A percentile compares a stretch with the other conserved stretches of the same genome.
Evolutionary conservation across 192 early-diverging fungal genomes (phyloP).

Genomic region (Diversispora eburnea): DNA sequence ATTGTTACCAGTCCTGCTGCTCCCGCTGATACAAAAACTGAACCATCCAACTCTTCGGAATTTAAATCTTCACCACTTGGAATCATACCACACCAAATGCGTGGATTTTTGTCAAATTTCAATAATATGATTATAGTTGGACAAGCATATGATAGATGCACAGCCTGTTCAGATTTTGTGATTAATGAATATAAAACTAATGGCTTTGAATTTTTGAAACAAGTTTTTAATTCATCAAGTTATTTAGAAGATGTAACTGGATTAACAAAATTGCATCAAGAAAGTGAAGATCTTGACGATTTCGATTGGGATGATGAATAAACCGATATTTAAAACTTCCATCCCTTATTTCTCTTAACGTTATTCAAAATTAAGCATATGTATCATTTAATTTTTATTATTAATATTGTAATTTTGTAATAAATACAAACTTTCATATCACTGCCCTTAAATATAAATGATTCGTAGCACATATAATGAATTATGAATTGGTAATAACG

Average conservation of each 20-base stretch:
- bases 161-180: slow-evolving; percentile 78
- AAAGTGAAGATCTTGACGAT: slow-evolving; percentile 71
- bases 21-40: slow-evolving; percentile 41
- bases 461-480: too few species aligned
- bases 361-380: too few species aligned
- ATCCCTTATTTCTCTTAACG: too few species aligned
- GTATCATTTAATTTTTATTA: too few species aligned
- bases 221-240: slow-evolving; percentile 67
- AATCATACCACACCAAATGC: slow-evolving; percentile 89
- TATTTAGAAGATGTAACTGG: slow-evolving; percentile 88
- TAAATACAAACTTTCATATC: too few species aligned
- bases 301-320: slow-evolving; percentile 67
- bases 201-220: slow-evolving; percentile 72
- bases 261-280: slow-evolving; percentile 69
- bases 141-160: slow-evolving; percentile 82
- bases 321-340: too few species aligned
- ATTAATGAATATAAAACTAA: slow-evolving; percentile 59
- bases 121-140: slow-evolving; percentile 80
- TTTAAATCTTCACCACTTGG: slow-evolving; percentile 52
- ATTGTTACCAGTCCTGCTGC: slow-evolving; percentile 45
- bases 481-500: too few species aligned
- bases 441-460: too few species aligned
- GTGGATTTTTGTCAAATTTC: slow-evolving; percentile 87
- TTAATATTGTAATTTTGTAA: too few species aligned
- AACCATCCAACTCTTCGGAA: not conserved